Base-by-base conservation (phyloP, 352 stramenopile species). In the Pythium dissimile region DNA sequence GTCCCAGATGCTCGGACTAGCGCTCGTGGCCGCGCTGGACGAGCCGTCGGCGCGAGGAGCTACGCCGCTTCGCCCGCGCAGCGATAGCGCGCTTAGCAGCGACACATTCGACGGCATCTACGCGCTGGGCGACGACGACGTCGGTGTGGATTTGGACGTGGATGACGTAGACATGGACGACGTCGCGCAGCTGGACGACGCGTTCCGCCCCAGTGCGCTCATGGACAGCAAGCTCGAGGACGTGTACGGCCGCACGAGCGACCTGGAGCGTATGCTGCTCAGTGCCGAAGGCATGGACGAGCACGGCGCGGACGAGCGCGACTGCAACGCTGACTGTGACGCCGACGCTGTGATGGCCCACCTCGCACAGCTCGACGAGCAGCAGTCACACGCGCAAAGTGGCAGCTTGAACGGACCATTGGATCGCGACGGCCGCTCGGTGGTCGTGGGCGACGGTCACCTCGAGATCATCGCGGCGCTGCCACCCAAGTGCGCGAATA, bases 231-330 rank as follows among this genome's bases (percentile, higher is more conserved):
- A 67, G 24, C 51, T 86, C 27, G 72, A 75, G n/a, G 74, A 84
- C 27, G 72, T 73, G 37, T 89, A 74, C 50, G 66, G 65, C 73
- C 43, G 69, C 70, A 27, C 58, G 15, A 66, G 58, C 35, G 75
- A 89, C 44, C 76, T 89, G n/a, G 80, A 89, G 65, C 80, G 84
- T 35, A 75, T 89, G 73, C 63, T 89, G 32, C 61, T 55, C 61
- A 27, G 51, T 52, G 27, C 38, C 51, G 20, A 46, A 5, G 21
- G 30, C 1, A 3, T 18, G 28, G 27, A 56, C 20, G 21, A 42
- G 26, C 21, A 31, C 24, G 13, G 15, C 6, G 21, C 35, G 7
- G 34, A 55, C 5, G 50, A n/a, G n/a, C n/a, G n/a, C n/a, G n/a
- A n/a, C n/a, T n/a, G n/a, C n/a, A n/a, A 41, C 6, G 72, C 84